Conservation (phyloP, 1,139 yeast genomes). For the Hyphopichia burtonii region DNA sequence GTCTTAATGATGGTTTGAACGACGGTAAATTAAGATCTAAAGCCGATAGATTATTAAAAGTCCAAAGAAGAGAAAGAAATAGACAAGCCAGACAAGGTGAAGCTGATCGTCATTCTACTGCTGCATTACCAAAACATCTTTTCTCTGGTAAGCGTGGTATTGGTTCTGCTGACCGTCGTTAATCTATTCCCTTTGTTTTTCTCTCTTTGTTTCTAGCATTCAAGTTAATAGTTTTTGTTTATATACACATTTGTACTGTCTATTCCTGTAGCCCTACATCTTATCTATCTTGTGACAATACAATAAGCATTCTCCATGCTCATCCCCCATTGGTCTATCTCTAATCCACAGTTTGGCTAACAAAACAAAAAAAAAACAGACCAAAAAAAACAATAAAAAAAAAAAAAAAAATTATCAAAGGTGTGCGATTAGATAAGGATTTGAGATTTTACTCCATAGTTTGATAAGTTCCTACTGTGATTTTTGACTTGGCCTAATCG, state of each 20-base stretch:
- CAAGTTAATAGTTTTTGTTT: too few species aligned
- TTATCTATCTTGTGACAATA: too few species aligned
- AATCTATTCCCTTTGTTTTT: slow-evolving; percentile 9
- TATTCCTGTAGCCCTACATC: too few species aligned
- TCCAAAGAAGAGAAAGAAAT: slow-evolving; percentile 92
- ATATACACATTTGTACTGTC: too few species aligned
- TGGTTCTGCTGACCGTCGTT: slow-evolving; percentile 81
- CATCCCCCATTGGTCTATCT: too few species aligned
- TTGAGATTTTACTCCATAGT: too few species aligned
- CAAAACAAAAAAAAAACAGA: background rate
- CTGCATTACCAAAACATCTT: slow-evolving; percentile 88
- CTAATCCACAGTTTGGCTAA: background rate
- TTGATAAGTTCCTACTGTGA: too few species aligned
- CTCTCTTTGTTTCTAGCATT: background rate
- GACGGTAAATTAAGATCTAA: slow-evolving; percentile 81
- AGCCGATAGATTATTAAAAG: slow-evolving; percentile 84
- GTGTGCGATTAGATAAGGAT: background rate
- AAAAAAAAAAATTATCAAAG: background rate
- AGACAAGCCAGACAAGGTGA: slow-evolving; percentile 93
- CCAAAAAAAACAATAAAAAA: background rate
- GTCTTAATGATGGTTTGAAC: slow-evolving; percentile 82
- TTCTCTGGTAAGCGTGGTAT: slow-evolving; percentile 95
- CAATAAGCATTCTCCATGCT: too few species aligned
- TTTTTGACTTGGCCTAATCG: background rate
- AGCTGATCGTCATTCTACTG: slow-evolving; percentile 88